Evolutionary conservation across 495 filamentous ascomycete species (phyloP), one percentile per base, ranked within the genome.

Genomic region (Letharia columbiana): DNA sequence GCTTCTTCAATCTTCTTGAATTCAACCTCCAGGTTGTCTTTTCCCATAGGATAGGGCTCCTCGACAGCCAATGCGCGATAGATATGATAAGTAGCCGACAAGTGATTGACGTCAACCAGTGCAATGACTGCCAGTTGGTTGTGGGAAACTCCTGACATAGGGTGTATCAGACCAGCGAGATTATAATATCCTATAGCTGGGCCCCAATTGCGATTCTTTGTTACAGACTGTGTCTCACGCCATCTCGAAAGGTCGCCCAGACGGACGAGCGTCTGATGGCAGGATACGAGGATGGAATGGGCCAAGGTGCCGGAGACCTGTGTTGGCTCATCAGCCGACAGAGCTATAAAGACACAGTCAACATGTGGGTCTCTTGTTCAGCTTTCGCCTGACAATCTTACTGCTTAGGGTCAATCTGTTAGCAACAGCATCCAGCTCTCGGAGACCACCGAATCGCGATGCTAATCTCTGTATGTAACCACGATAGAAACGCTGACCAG

Each of bases 231-330:
- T 37, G 86, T 85, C 72, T 91, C 91, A 57, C 95, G 88, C 73
- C 97, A 98, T 68, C 94, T 86, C 44, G 91, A 91, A 40, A 98
- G 82, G 73, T 98, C 94, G 56, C 94, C 94, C 13, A 98, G 84
- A 63, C 85, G 88, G 57, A 96, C 87, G 40, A 98, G 82, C 12
- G 89, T 89, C 61, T 86, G 84, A 77, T 96, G 88, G 75, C 91
- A 96, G 18, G 90, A 92, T 62, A 78, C 74, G 10, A 91, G 81
- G 62, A 92, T 82, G 45, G 81, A 75, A 18, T 79, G 70, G 49
- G 83, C 81, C 49, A 88, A 70, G 8, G 82, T 72, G 23, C 80
- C 73, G 10, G 83, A 75, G 5, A 78, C 73, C 39, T 77, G 71
- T 49, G 79, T 69, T 69, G 62, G 65, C 72, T 77, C 47, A 77